Conservation (phyloP, 768 basidiomycete genomes). For the Tylopilus felleus region DNA sequence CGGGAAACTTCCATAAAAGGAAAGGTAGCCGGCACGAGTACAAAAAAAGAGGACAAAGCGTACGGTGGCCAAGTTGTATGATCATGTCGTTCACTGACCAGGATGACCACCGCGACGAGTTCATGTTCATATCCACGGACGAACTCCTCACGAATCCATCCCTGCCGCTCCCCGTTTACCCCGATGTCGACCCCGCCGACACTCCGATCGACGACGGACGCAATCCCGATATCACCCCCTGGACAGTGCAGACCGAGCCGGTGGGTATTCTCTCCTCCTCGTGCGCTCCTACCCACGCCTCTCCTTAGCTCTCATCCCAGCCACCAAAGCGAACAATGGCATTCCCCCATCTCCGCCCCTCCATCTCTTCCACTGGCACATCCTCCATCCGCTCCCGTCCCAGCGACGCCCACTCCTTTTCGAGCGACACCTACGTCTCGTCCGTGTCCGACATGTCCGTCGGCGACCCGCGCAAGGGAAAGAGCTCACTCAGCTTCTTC, state of each 20-base stretch:
- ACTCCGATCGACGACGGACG: not conserved
- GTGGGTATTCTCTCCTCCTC: constrained; percentile 4
- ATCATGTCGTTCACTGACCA: not conserved
- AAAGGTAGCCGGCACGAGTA: not conserved
- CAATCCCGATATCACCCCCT: constrained; percentile 20
- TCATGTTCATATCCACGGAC: constrained; percentile 5
- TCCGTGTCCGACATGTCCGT: constrained; percentile 37
- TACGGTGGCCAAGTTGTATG: not conserved
- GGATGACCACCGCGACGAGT: constrained; percentile 3
- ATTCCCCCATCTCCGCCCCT: constrained; percentile 28
- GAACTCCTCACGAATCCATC: constrained; percentile 4
- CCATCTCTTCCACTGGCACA: constrained; percentile 35
- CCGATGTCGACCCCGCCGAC: constrained; percentile 3
- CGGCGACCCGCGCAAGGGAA: constrained; percentile 42
- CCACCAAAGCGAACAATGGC: constrained; percentile 19
- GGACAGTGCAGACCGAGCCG: constrained; percentile 10
- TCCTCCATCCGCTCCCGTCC: constrained; percentile 26
- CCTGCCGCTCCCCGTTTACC: constrained; percentile 4
- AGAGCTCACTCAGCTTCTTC: constrained; percentile 43
- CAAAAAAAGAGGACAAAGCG: not conserved
- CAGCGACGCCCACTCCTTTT: constrained; percentile 29
- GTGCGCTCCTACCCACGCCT: constrained; percentile 8
- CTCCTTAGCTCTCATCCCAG: not conserved
- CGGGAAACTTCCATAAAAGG: constrained; percentile 13
- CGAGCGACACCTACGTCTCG: constrained; percentile 27